A percentile compares a stretch with the other conserved stretches of the same genome.
phyloP scores from a whole-genome alignment of 2,329 filamentous ascomycete species.

The Emericellopsis cladophorae region DNA sequence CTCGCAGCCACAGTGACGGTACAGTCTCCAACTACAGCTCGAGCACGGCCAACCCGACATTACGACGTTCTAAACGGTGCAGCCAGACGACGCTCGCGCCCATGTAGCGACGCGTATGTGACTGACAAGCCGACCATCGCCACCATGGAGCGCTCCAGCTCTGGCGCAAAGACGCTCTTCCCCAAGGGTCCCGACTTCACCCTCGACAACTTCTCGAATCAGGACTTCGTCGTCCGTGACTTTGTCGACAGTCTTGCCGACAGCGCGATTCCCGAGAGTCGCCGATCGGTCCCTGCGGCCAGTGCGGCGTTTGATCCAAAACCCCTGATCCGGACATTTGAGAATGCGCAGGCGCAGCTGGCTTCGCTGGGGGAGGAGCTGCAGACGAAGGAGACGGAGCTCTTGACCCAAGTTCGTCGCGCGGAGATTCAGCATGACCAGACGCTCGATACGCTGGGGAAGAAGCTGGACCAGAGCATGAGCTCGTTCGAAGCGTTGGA shows the following conservation, averaged over 20 bases:
- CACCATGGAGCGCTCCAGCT: constrained; percentile 29
- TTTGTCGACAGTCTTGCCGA: constrained; percentile 92
- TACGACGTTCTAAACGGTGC: background rate
- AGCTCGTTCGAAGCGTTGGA: constrained; percentile 86
- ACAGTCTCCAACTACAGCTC: background rate
- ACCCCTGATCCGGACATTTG: constrained; percentile 89
- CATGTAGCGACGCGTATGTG: constrained; percentile 15
- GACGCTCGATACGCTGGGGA: constrained; percentile 75
- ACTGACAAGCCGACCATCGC: constrained; percentile 6
- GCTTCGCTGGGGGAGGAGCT: constrained; percentile 68
- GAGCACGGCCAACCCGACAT: background rate
- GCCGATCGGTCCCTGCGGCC: constrained; percentile 52
- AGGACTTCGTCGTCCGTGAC: constrained; percentile 93
- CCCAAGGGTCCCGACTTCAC: constrained; percentile 73
- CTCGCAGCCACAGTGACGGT: background rate
- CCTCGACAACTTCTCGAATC: constrained; percentile 75
- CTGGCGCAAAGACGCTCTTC: constrained; percentile 54
- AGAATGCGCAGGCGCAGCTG: constrained; percentile 59
- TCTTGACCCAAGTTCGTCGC: constrained; percentile 77
- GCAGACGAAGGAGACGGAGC: constrained; percentile 79
- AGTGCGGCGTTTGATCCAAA: constrained; percentile 78
- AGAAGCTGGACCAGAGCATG: constrained; percentile 85
- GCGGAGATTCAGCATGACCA: constrained; percentile 88
- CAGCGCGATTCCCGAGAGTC: constrained; percentile 63
- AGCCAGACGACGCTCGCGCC: background rate